These are phyloP conservation scores for Mycena haematopus DNA, from an alignment of 768 basidiomycete species.

Conservation along the genomic window DNA sequence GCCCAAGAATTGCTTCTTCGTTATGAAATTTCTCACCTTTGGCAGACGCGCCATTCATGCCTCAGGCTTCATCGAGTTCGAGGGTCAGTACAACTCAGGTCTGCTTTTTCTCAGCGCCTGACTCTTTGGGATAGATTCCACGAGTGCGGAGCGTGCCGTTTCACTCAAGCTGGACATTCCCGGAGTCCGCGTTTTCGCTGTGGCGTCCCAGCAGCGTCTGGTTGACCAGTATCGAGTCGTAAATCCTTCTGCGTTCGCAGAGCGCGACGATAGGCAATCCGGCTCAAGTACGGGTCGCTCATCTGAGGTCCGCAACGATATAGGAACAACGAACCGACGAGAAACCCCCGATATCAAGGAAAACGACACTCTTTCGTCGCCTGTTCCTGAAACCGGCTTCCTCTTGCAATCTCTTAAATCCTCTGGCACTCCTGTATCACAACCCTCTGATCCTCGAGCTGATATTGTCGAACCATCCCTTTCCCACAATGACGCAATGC, in stretches of 20 bases:
- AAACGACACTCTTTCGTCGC: neutral
- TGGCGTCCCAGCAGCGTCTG: conserved; percentile 29
- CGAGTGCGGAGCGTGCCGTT: conserved; percentile 34
- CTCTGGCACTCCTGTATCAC: conserved; percentile 19
- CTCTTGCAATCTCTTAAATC: conserved; percentile 25
- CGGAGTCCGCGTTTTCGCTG: conserved; percentile 31
- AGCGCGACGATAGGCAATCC: conserved; percentile 10
- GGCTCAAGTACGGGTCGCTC: conserved; percentile 6
- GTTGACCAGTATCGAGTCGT: conserved; percentile 29
- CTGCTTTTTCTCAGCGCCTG: neutral
- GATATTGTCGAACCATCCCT: neutral
- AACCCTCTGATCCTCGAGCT: neutral
- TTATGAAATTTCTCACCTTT: neutral
- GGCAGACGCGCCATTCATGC: conserved; percentile 28
- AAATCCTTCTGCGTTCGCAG: conserved; percentile 28
- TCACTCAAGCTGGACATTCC: conserved; percentile 29
- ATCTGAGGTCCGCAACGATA: conserved; percentile 7
- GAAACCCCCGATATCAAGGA: neutral
- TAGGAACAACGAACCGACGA: neutral
- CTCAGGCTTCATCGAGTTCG: conserved; percentile 30
- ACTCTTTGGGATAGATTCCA: conserved; percentile 19
- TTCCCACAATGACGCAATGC: neutral
- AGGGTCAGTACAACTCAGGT: neutral
- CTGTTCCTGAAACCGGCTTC: conserved; percentile 15
- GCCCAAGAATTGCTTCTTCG: neutral